Conservation (phyloP, 1,284 basidiomycete genomes). For the Trametes polyzona region DNA sequence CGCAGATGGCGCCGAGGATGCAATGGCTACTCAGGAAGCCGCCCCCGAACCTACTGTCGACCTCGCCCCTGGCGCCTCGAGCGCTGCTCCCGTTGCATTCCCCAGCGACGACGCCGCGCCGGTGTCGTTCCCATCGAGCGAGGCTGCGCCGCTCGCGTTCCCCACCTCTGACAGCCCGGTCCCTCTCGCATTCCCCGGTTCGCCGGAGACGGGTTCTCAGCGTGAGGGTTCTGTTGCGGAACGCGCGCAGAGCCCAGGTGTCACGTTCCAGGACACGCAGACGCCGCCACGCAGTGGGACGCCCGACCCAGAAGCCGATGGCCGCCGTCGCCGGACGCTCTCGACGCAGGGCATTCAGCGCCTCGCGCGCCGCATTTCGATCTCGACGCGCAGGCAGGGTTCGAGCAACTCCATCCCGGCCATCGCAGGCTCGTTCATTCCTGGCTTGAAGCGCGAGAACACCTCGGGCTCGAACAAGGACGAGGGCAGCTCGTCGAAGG, state of each 20-base stretch:
- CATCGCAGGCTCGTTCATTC: conserved; percentile 40
- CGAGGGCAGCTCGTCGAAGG: conserved; percentile 26
- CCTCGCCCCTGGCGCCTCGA: conserved; percentile 2
- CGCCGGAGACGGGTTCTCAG: conserved; percentile 37
- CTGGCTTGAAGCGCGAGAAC: conserved; percentile 36
- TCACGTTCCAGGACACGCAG: conserved; percentile 44
- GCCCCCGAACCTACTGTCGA: conserved; percentile 16
- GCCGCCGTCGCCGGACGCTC: conserved; percentile 71
- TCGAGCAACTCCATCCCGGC: conserved; percentile 63
- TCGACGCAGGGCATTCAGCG: conserved; percentile 84
- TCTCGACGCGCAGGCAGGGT: conserved; percentile 62
- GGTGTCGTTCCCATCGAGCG: conserved; percentile 27
- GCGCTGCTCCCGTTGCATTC: conserved; percentile 30
- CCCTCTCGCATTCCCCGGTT: conserved; percentile 42
- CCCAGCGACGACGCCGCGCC: conserved; percentile 36
- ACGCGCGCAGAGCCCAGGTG: conserved; percentile 35
- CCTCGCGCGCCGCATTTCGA: conserved; percentile 71
- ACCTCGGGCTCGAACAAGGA: conserved; percentile 31
- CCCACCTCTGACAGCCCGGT: conserved; percentile 32
- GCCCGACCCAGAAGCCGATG: conserved; percentile 71
- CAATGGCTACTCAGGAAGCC: conserved; percentile 6
- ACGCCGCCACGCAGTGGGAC: conserved; percentile 51
- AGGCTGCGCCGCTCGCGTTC: conserved; percentile 32
- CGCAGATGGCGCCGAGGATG: conserved; percentile 19
- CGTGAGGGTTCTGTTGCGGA: conserved; percentile 33